Evolutionary conservation across 2,329 filamentous ascomycete species (phyloP).

Genomic region (Cladosporium phlei): DNA sequence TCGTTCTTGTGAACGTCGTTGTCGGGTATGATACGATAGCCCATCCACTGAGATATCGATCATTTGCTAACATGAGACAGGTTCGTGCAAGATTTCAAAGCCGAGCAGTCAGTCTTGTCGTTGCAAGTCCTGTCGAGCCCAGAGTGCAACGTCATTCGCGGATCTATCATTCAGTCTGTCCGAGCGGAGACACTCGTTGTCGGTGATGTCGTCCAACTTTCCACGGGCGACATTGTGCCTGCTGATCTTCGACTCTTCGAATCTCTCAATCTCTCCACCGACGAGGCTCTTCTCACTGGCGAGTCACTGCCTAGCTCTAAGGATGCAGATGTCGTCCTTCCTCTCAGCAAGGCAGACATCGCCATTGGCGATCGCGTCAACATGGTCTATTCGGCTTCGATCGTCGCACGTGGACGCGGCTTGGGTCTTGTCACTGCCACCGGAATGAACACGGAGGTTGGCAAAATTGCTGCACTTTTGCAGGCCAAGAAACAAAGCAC

Average conservation of each 20-base stretch:
- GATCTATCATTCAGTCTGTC: constrained; percentile 48
- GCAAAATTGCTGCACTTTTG: constrained; percentile 50
- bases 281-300: constrained; percentile 65
- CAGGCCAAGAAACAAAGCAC: constrained; percentile 24
- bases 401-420: constrained; percentile 57
- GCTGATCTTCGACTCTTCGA: constrained; percentile 58
- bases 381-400: constrained; percentile 58
- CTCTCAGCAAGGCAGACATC: constrained; percentile 24
- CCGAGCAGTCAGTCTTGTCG: constrained; percentile 54
- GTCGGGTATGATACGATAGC: constrained; percentile 33
- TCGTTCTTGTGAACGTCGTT: constrained; percentile 53
- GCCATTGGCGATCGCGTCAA: constrained; percentile 58
- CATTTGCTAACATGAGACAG: constrained; percentile 20
- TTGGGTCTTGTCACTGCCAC: constrained; percentile 52
- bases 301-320: constrained; percentile 52
- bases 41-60: not conserved
- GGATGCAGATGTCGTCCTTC: constrained; percentile 20
- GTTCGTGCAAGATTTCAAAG: constrained; percentile 54
- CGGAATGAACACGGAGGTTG: constrained; percentile 62
- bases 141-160: constrained; percentile 50
- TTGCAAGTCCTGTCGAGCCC: constrained; percentile 51
- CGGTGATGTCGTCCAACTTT: constrained; percentile 60
- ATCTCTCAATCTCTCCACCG: constrained; percentile 68
- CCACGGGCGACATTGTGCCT: constrained; percentile 62
- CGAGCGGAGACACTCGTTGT: constrained; percentile 55